Percentiles rank a stretch among this genome's conserved stretches.
Conservation (phyloP, 1,284 basidiomycete species). For the Anthracocystis panici-leucophaei region DNA sequence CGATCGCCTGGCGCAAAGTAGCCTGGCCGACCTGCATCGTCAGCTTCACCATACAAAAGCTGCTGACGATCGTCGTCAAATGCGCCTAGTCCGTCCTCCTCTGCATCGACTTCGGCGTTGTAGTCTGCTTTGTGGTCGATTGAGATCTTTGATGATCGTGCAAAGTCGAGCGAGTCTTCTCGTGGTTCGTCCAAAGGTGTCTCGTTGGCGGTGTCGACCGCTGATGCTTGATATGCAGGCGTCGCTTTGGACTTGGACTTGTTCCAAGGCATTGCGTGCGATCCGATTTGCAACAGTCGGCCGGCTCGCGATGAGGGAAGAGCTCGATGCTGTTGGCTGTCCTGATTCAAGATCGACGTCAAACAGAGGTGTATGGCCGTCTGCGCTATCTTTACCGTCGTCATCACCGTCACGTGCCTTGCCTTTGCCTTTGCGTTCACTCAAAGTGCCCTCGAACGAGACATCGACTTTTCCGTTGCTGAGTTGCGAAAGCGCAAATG, state of each 20-base stretch:
- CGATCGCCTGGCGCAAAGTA: conserved; percentile 36
- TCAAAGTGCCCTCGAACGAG: conserved; percentile 39
- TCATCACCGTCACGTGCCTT: conserved; percentile 12
- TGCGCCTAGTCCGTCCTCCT: conserved; percentile 24
- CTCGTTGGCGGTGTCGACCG: not conserved
- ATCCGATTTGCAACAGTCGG: conserved; percentile 22
- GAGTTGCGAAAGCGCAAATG: conserved; percentile 30
- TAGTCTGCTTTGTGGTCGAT: conserved; percentile 6
- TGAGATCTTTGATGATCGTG: not conserved
- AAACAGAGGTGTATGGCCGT: conserved; percentile 19
- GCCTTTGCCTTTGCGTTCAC: conserved; percentile 24
- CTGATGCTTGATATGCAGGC: not conserved
- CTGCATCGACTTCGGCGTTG: conserved; percentile 5
- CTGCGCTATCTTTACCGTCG: not conserved
- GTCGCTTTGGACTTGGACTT: conserved; percentile 9
- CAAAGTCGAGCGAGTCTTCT: conserved; percentile 29
- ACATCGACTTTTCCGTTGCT: conserved; percentile 47
- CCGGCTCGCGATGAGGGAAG: conserved; percentile 16
- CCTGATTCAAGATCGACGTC: conserved; percentile 40
- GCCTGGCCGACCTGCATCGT: conserved; percentile 12
- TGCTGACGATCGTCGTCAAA: conserved; percentile 38
- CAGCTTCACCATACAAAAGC: conserved; percentile 24
- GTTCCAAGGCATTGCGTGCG: conserved; percentile 26
- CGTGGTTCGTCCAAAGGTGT: not conserved
- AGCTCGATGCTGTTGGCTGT: conserved; percentile 6